Conservation (phyloP, 768 basidiomycete species). For the Tulasnella sp. region DNA sequence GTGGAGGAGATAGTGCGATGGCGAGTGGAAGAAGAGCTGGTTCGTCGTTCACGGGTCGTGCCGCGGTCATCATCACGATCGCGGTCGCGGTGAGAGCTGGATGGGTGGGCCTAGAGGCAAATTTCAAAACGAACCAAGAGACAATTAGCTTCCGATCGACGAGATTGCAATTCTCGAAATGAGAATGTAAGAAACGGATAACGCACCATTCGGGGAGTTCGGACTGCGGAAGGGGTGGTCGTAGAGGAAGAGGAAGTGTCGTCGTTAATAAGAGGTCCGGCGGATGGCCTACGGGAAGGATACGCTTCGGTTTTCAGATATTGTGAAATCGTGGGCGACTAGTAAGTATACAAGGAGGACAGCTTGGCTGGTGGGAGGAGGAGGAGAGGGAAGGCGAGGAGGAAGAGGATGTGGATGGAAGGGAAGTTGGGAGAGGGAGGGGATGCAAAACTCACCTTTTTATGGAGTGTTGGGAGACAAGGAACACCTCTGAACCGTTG, state of each 20-base stretch:
- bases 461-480: conserved; percentile 12
- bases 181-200: neutral
- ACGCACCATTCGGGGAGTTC: conserved; percentile 18
- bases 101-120: conserved; percentile 23
- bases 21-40: conserved; percentile 55
- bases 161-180: neutral
- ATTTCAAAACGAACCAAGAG: neutral
- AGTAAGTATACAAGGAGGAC: neutral
- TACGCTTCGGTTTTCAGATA: neutral
- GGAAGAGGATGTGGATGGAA: neutral
- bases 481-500: neutral
- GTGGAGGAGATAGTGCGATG: conserved; percentile 86
- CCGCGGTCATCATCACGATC: conserved; percentile 26
- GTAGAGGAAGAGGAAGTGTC: neutral
- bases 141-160: conserved; percentile 1
- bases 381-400: neutral
- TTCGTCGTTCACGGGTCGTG: conserved; percentile 35
- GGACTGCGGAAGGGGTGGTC: neutral
- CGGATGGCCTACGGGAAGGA: neutral
- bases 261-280: neutral
- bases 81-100: conserved; percentile 26
- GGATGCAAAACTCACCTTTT: conserved; percentile 5
- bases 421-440: neutral
- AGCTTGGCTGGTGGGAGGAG: conserved; percentile 8
- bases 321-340: conserved; percentile 17